Base-by-base conservation (phyloP, 1,284 basidiomycete species). In the Gastroboletus turbinatus region DNA sequence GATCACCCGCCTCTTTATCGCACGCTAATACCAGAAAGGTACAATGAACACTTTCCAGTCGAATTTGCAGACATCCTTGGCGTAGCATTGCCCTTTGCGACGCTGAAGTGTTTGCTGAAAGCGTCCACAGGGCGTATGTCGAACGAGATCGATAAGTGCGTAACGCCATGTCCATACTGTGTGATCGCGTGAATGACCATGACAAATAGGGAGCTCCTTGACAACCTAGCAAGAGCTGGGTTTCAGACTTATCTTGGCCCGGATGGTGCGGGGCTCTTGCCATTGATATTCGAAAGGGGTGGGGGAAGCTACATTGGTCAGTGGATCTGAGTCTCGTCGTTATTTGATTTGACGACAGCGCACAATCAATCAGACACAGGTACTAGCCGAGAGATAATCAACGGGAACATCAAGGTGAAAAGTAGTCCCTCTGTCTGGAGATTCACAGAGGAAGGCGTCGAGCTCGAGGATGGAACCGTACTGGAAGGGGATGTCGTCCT, bases 331-430 rank as follows among this genome's bases (percentile, higher is more conserved):
- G 9, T 19, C 19, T 21, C 23, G n/a, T 25, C 29, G n/a, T 3
- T 10, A 10, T n/a, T 19, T 16, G n/a, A 47, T 44, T 33, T 14
- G 35, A 43, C 7, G 3, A 33, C 1, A 1, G 0, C 33, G 17
- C 4, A 40, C 44, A 2, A 46, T 45, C n/a, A 21, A 46, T 44
- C 47, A 69, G 74, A 76, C 50, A 62, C 62, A 0, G 78, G 77
- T 16, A 65, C 72, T 0, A 73, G 72, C 27, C 63, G 67, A 50
- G 66, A 74, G 56, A 78, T 82, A 44, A 70, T 71, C 19, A 67
- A 76, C n/a, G 80, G 79, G 33, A 63, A 65, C 17, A 80, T 82
- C 68, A 78, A 76, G 52, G 66, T 80, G 55, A 75, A 73, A 58
- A 68, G 67, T 32, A 74, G 73, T 9, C 54, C 60, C 21, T 63